Evolutionary conservation across 345 rosid genomes (phyloP).

Genomic region (Arabidopsis arenosa): DNA sequence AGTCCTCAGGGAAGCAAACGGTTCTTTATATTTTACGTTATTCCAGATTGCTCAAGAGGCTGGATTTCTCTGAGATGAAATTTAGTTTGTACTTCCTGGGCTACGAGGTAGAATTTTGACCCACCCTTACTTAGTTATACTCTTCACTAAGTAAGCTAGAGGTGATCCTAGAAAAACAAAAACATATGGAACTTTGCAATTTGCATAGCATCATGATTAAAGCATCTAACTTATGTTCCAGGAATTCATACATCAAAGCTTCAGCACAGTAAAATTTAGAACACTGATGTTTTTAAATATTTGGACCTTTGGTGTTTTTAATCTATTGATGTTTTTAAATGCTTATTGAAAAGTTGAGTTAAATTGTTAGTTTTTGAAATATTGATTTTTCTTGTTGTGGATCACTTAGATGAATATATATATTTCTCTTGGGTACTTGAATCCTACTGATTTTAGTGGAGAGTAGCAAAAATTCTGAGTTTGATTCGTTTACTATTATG

Average conservation of each 20-base stretch:
- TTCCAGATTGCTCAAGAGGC: constrained; percentile 79
- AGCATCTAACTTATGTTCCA: background rate
- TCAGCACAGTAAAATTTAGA: background rate
- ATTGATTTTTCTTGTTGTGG: background rate
- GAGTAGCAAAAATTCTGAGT: background rate
- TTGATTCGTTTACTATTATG: constrained; percentile 14
- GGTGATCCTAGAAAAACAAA: background rate
- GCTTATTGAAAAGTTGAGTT: background rate
- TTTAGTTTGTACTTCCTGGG: constrained; percentile 90
- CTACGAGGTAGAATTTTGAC: constrained; percentile 67
- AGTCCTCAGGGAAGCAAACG: background rate
- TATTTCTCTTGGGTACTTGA: constrained; percentile 1
- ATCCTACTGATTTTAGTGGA: background rate
- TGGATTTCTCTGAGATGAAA: constrained; percentile 91
- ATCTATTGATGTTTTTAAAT: no score
- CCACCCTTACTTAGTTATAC: constrained; percentile 1
- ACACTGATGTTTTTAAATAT: no score
- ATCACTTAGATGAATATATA: background rate
- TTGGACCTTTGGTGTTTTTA: no score
- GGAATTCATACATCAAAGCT: background rate
- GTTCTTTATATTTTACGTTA: constrained; percentile 1
- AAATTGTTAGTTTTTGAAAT: background rate
- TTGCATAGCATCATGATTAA: constrained; percentile 7
- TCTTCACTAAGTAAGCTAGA: constrained; percentile 5
- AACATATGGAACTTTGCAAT: constrained; percentile 3